phyloP scores from a whole-genome alignment of 1,284 basidiomycete genomes.

The Cutaneotrichosporon sp. region DNA sequence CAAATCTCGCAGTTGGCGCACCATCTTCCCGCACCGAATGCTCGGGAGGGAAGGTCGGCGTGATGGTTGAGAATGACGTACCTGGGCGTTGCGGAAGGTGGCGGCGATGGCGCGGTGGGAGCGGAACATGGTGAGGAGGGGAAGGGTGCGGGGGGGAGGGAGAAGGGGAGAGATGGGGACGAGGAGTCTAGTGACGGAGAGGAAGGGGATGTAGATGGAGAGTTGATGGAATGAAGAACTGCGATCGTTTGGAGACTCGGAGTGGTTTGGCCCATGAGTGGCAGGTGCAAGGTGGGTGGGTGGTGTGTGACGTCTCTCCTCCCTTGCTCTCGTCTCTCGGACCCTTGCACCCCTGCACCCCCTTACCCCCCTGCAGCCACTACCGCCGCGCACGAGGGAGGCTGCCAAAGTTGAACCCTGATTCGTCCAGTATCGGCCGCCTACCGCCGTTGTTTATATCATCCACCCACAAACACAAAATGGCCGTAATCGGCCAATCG shows the following conservation, averaged over 20 bases:
- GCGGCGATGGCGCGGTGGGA: constrained; percentile 11
- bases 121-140: constrained; percentile 7
- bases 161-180: background rate
- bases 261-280: too few species aligned
- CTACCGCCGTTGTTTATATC: background rate
- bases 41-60: background rate
- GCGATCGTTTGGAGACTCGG: too few species aligned
- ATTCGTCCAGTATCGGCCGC: constrained; percentile 4
- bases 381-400: too few species aligned
- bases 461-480: background rate
- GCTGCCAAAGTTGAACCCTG: too few species aligned
- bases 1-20: too few species aligned
- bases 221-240: constrained; percentile 9
- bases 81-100: constrained; percentile 10
- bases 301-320: constrained; percentile 9
- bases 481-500: constrained; percentile 6
- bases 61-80: constrained; percentile 1
- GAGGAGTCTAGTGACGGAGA: background rate
- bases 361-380: too few species aligned
- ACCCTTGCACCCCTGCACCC: too few species aligned
- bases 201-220: too few species aligned
- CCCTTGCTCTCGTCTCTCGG: too few species aligned
- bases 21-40: too few species aligned
- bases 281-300: too few species aligned
- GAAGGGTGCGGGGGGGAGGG: background rate